Base-by-base conservation (phyloP, 2,329 filamentous ascomycete species). In the Botrytis paeoniae region DNA sequence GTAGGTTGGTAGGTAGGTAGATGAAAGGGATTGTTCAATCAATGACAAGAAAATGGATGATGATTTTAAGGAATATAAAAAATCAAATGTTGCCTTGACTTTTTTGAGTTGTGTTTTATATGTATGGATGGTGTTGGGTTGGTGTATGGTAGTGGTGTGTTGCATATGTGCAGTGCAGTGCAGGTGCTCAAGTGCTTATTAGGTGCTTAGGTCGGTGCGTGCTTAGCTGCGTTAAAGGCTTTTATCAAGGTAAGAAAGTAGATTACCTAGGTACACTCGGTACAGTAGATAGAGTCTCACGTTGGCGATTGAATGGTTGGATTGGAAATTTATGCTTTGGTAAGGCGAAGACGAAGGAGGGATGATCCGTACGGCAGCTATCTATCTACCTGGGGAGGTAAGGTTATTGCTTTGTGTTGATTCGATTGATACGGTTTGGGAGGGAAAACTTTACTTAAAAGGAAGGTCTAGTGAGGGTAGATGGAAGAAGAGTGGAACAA, bases 1-100 rank as follows among this genome's bases (percentile, higher is more conserved):
- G 8, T 20, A 20, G 18, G 12, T 41, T 14, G 39, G 39, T 12
- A 43, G 41, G 41, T 18, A 18, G 20, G 45, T 37, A 65, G 45
- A 37, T 71, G 60, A 57, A 64, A 71, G 57, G 68, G n/a, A 41
- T 60, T 22, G 8, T 69, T 32, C 4, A 48, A 51, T 65, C 51
- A 54, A 54, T 18, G 63, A n/a, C 45, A 7, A 51, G 35, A 43
- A n/a, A 29, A 63, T 29, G 51, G 14, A 29, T 54, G 51, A 25
- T 16, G 14, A 29, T 20, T 7, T 32, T 14, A n/a, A 51, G 37
- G 22, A 48, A 62, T 29, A 29, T 18, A 3, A 16, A 7, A 54
- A 29, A 54, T 6, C 7, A 4, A 37, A 35, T 43, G 22, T 29
- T 7, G 25, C 20, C 45, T 69, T 69, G 37, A 39, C 18, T 54